These are phyloP conservation scores for Vararia minispora DNA, from an alignment of 768 basidiomycete genomes.

Conservation along the genomic window DNA sequence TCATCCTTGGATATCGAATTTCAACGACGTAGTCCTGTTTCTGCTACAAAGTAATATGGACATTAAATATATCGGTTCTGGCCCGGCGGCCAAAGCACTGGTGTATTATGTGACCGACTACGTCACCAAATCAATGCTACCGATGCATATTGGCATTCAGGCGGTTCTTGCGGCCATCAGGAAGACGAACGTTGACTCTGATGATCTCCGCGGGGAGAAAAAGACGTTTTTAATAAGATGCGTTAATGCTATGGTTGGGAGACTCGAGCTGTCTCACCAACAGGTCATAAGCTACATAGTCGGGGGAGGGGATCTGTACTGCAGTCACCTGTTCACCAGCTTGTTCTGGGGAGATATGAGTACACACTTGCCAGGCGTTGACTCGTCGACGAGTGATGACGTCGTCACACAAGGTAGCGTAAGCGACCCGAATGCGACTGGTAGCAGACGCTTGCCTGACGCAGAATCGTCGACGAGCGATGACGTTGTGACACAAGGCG, in stretches of 20 bases:
- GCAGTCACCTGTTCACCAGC: neutral
- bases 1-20: conserved; percentile 32
- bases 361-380: too few relatives aligned
- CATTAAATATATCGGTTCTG: conserved; percentile 34
- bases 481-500: too few relatives aligned
- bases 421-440: too few relatives aligned
- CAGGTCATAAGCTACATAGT: neutral
- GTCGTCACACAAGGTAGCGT: too few relatives aligned
- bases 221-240: conserved; percentile 2
- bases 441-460: too few relatives aligned
- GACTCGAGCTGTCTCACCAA: conserved; percentile 22
- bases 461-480: too few relatives aligned
- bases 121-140: conserved; percentile 32
- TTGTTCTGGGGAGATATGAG: neutral
- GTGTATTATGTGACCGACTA: conserved; percentile 39
- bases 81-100: conserved; percentile 28
- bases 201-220: too few relatives aligned
- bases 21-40: conserved; percentile 19
- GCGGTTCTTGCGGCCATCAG: neutral
- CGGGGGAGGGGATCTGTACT: conserved; percentile 1
- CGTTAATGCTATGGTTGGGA: conserved; percentile 10
- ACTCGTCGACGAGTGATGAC: too few relatives aligned
- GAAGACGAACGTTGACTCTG: too few relatives aligned
- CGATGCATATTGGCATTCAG: conserved; percentile 23
- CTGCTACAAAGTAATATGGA: conserved; percentile 33